These are phyloP conservation scores for Bryum argenteum DNA, from an alignment of 225 moss, liverwort and hornwort species.

Conservation along the genomic window DNA sequence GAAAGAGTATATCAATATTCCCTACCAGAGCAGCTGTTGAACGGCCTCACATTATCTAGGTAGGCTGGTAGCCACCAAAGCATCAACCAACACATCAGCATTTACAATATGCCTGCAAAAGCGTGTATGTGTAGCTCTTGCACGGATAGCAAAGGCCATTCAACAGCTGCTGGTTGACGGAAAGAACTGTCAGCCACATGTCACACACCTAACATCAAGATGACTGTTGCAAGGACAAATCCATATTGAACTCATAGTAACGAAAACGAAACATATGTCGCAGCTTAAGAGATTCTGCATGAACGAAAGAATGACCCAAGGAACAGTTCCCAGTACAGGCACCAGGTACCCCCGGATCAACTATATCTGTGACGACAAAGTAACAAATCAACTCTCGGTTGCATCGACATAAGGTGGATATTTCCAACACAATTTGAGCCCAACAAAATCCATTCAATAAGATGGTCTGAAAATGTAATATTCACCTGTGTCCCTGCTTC, in stretches of 20 bases:
- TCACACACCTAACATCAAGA: slow-evolving; percentile 35
- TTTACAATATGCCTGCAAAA: slow-evolving; percentile 44
- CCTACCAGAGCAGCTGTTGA: slow-evolving; percentile 66
- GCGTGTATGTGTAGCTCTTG: slow-evolving; percentile 35
- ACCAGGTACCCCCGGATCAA: background rate
- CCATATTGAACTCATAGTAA: background rate
- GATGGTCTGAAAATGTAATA: background rate
- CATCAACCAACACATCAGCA: slow-evolving; percentile 46
- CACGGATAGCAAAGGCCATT: slow-evolving; percentile 57
- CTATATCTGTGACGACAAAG: background rate
- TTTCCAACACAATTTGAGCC: background rate
- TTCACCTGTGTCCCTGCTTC: slow-evolving; percentile 89
- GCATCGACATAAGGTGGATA: background rate
- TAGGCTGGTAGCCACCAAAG: slow-evolving; percentile 44
- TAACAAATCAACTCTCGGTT: background rate
- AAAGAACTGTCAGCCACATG: slow-evolving; percentile 47
- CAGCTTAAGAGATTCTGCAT: background rate
- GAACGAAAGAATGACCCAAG: background rate
- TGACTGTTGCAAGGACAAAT: background rate
- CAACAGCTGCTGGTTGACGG: slow-evolving; percentile 57
- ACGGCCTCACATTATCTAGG: slow-evolving; percentile 52
- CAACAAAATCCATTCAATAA: background rate
- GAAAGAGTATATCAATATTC: slow-evolving; percentile 27
- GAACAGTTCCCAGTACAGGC: background rate
- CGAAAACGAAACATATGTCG: background rate